Evolutionary conservation across 208 protist species (phyloP).

Genomic region (Leptomonas seymouri): DNA sequence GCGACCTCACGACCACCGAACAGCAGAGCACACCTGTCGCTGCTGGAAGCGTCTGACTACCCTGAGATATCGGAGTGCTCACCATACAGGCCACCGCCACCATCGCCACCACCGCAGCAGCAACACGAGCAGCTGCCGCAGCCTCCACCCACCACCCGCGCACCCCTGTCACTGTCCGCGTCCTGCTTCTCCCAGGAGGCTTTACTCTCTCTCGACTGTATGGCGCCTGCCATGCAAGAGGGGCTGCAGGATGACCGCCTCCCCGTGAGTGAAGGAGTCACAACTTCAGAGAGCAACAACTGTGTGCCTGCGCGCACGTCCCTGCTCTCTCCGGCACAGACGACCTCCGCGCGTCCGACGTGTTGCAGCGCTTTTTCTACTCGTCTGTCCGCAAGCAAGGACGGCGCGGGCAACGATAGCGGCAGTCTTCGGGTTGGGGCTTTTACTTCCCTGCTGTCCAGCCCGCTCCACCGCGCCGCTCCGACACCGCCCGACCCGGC

Average conservation of each 20-base stretch:
- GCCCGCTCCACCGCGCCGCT: background rate
- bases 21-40: background rate
- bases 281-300: no score
- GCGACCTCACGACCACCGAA: background rate
- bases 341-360: background rate
- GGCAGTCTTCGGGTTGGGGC: background rate
- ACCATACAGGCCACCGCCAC: background rate
- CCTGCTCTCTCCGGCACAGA: background rate
- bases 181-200: background rate
- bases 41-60: background rate
- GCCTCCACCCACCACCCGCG: constrained; percentile 13
- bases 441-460: background rate
- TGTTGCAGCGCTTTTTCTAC: background rate
- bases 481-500: background rate
- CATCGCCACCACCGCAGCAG: background rate
- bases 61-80: background rate
- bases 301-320: background rate
- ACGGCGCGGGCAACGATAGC: background rate
- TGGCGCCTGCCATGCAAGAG: background rate
- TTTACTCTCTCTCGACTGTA: background rate
- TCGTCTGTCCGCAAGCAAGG: background rate
- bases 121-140: background rate
- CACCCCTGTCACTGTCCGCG: constrained; percentile 13
- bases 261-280: no score
- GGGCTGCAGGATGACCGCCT: no score